A percentile compares a stretch with the other conserved stretches of the same genome.
These are phyloP conservation scores for Cyberlindnera petersonii DNA, from an alignment of 805 yeast species.

Conservation along the genomic window DNA sequence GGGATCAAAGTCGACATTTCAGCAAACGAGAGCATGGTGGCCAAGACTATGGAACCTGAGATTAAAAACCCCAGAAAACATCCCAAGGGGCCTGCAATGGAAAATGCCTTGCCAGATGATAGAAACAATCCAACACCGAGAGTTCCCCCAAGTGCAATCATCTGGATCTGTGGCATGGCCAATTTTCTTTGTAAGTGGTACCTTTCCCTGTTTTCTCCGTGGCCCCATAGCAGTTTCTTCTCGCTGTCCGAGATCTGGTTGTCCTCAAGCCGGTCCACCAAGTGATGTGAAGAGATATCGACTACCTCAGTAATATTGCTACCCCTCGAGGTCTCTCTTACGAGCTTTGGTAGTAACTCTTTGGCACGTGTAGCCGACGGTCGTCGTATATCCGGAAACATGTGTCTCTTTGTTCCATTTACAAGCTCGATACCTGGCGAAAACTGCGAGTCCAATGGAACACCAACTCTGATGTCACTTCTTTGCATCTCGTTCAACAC, in stretches of 20 bases:
- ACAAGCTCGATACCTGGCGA: slow-evolving; percentile 24
- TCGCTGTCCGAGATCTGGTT: not conserved
- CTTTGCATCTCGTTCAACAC: slow-evolving; percentile 15
- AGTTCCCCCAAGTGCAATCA: slow-evolving; percentile 77
- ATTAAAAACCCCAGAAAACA: slow-evolving; percentile 62
- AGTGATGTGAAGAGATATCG: slow-evolving; percentile 20
- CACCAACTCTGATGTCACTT: slow-evolving; percentile 20
- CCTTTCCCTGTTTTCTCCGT: not conserved
- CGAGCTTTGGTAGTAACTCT: slow-evolving; percentile 8
- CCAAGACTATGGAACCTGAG: slow-evolving; percentile 61
- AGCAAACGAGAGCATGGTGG: slow-evolving; percentile 71
- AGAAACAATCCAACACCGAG: slow-evolving; percentile 72
- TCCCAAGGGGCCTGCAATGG: slow-evolving; percentile 76
- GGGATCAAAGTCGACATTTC: slow-evolving; percentile 81
- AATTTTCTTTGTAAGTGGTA: slow-evolving; percentile 51
- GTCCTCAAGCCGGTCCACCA: slow-evolving; percentile 6
- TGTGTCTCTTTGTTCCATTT: slow-evolving; percentile 8
- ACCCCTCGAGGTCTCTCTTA: slow-evolving; percentile 15
- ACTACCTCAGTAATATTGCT: slow-evolving; percentile 27
- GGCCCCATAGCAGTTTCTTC: slow-evolving; percentile 1
- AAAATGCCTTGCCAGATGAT: slow-evolving; percentile 67
- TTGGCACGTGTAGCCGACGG: slow-evolving; percentile 9
- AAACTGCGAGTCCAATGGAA: slow-evolving; percentile 22
- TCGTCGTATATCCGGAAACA: slow-evolving; percentile 9
- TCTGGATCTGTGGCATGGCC: slow-evolving; percentile 64